Evolutionary conservation across 2,329 filamentous ascomycete species (phyloP).

Genomic region (Lecanicillium sp.): DNA sequence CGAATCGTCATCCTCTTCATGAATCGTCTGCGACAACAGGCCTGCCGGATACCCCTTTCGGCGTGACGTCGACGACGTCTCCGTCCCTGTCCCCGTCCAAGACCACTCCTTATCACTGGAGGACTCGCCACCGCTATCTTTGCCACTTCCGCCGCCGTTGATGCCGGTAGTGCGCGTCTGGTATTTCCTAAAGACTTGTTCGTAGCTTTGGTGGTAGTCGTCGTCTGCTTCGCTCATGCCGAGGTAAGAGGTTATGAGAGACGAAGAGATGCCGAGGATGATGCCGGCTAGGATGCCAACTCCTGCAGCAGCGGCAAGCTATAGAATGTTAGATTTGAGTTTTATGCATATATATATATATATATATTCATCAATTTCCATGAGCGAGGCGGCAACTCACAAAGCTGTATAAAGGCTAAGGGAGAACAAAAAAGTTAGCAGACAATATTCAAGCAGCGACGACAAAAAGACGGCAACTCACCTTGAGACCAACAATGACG

Average conservation of each 20-base stretch:
- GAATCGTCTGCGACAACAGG: conserved; percentile 57
- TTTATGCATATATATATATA: not conserved
- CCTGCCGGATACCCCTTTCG: conserved; percentile 35
- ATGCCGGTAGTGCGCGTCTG: no score
- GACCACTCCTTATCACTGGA: conserved; percentile 29
- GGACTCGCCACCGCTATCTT: conserved; percentile 13
- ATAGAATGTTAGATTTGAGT: not conserved
- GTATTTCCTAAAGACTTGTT: conserved; percentile 1
- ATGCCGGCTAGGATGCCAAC: conserved; percentile 59
- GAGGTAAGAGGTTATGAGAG: conserved; percentile 42
- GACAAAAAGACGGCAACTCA: conserved; percentile 13
- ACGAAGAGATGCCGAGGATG: conserved; percentile 48
- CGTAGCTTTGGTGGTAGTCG: conserved; percentile 10
- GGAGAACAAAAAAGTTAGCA: not conserved
- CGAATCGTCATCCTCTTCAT: conserved; percentile 61
- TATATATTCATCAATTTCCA: not conserved
- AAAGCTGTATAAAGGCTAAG: conserved; percentile 9
- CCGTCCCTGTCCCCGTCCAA: conserved; percentile 15
- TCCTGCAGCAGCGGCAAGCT: conserved; percentile 57
- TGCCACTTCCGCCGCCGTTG: no score
- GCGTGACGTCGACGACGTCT: conserved; percentile 13
- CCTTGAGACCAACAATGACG: conserved; percentile 27
- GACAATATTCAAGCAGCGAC: conserved; percentile 5
- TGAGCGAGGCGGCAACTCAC: not conserved
- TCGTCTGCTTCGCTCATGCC: conserved; percentile 22